Evolutionary conservation across 2,329 filamentous ascomycete genomes (phyloP).

Genomic region (Stagonosporopsis tanaceti): DNA sequence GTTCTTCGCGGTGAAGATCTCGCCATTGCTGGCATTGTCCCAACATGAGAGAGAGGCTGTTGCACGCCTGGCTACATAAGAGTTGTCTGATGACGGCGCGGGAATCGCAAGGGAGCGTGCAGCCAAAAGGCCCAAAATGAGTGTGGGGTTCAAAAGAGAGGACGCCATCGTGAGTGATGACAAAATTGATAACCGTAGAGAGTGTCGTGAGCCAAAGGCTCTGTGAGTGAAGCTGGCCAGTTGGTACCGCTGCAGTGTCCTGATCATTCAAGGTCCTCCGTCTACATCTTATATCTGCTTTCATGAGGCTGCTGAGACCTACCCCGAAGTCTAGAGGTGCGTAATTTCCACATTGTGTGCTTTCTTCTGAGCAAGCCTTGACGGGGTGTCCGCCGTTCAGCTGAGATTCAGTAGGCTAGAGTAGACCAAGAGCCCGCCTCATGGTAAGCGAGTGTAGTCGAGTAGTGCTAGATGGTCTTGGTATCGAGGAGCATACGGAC

Average conservation of each 20-base stretch:
- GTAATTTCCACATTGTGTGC: conserved; percentile 16
- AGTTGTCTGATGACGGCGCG: conserved; percentile 9
- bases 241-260: neutral
- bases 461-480: conserved; percentile 1
- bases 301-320: neutral
- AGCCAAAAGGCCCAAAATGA: conserved; percentile 17
- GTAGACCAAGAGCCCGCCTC: neutral
- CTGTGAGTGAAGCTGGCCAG: neutral
- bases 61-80: conserved; percentile 14
- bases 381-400: conserved; percentile 13
- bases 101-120: conserved; percentile 13
- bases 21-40: conserved; percentile 15
- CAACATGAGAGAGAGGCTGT: conserved; percentile 15
- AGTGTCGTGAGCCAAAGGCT: conserved; percentile 18
- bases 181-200: conserved; percentile 8
- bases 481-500: conserved; percentile 5
- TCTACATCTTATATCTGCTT: conserved; percentile 5
- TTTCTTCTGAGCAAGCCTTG: neutral
- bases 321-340: neutral
- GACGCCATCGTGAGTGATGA: conserved; percentile 15
- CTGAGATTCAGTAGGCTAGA: conserved; percentile 12
- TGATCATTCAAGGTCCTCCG: neutral
- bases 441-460: conserved; percentile 2
- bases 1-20: conserved; percentile 12
- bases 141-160: conserved; percentile 17